Conservation (phyloP, 768 basidiomycete species). For the Auriscalpium orientale region DNA sequence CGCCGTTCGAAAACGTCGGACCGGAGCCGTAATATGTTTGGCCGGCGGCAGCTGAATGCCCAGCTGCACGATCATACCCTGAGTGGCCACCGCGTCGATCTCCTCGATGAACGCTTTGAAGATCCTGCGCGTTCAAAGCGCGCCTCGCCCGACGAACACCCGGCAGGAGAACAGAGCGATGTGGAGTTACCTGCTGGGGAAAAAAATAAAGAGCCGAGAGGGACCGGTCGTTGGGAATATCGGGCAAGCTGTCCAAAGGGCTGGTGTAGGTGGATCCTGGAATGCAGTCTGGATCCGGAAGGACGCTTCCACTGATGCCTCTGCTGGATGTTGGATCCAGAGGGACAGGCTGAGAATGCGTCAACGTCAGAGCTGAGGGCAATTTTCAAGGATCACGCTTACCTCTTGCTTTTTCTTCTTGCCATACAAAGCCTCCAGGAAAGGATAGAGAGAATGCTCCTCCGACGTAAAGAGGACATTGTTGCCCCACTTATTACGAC, state of each 20-base stretch:
- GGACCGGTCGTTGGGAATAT: slow-evolving; percentile 83
- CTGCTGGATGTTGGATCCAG: slow-evolving; percentile 64
- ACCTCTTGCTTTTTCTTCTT: slow-evolving; percentile 81
- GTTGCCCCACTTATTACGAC: slow-evolving; percentile 79
- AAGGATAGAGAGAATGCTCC: slow-evolving; percentile 79
- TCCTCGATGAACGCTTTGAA: slow-evolving; percentile 53
- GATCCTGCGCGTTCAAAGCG: slow-evolving; percentile 59
- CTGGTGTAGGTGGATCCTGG: slow-evolving; percentile 87
- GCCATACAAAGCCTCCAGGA: slow-evolving; percentile 83
- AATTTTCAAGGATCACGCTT: slow-evolving; percentile 19
- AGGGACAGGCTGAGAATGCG: slow-evolving; percentile 50
- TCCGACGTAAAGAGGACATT: slow-evolving; percentile 78
- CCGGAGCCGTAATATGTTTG: not conserved
- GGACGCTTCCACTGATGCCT: slow-evolving; percentile 73
- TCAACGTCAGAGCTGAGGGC: not conserved
- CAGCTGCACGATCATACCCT: not conserved
- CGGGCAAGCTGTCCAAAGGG: slow-evolving; percentile 61
- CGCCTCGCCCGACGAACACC: slow-evolving; percentile 55
- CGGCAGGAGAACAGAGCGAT: slow-evolving; percentile 76
- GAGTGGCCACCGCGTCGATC: slow-evolving; percentile 27
- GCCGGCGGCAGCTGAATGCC: not conserved
- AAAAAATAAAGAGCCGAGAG: slow-evolving; percentile 85
- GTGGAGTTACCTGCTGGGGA: slow-evolving; percentile 80
- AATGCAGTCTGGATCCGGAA: slow-evolving; percentile 82
- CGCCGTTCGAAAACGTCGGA: slow-evolving; percentile 33